Conservation (phyloP, 1,284 basidiomycete species). For the Cryptococcus wingfieldii region DNA sequence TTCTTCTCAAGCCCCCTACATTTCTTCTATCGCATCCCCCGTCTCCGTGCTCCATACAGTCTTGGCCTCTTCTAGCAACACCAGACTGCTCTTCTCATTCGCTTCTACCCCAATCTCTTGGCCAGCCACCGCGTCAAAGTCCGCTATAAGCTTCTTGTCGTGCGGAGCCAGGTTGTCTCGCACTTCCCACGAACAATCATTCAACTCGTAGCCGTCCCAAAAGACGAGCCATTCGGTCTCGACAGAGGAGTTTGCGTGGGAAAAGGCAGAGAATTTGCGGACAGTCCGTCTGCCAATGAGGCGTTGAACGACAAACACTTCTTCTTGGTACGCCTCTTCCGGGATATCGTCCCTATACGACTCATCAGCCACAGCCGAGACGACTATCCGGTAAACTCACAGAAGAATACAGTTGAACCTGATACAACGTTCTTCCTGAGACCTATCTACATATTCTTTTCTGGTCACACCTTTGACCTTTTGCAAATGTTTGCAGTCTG, state of each 20-base stretch:
- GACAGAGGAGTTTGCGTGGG: no score
- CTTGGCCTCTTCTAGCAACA: not conserved
- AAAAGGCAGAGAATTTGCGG: not conserved
- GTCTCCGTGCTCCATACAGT: not conserved
- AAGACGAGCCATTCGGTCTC: not conserved
- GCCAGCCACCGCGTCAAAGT: not conserved
- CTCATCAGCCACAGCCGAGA: not conserved
- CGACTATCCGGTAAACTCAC: not conserved
- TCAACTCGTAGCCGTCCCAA: not conserved
- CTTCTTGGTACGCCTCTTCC: not conserved
- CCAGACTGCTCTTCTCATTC: not conserved
- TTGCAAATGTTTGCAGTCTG: not conserved
- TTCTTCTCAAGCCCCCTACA: not conserved
- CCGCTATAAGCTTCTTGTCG: not conserved
- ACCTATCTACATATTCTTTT: not conserved
- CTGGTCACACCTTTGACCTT: not conserved
- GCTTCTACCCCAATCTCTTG: not conserved
- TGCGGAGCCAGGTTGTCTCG: not conserved
- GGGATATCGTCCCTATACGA: not conserved
- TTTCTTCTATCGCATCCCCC: not conserved
- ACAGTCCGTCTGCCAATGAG: not conserved
- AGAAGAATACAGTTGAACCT: not conserved
- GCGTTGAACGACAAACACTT: not conserved
- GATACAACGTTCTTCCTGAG: constrained; percentile 1
- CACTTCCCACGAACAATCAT: not conserved